These are phyloP conservation scores for Backusella circina DNA, from an alignment of 192 early-diverging fungal genomes.

Conservation along the genomic window DNA sequence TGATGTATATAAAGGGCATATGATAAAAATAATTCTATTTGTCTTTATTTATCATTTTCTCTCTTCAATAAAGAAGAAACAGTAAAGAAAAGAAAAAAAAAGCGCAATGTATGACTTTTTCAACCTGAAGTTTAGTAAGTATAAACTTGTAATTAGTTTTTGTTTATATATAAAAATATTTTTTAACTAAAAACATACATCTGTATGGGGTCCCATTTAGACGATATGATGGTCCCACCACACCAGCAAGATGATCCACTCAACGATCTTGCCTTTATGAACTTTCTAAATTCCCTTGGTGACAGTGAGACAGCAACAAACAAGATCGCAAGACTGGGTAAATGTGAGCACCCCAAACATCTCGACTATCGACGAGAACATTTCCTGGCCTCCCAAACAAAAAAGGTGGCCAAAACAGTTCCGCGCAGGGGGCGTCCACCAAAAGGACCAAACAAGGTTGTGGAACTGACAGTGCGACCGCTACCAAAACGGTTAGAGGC, in stretches of 20 bases:
- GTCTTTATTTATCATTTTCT: no score
- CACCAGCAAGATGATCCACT: neutral
- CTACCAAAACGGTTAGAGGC: slow-evolving; percentile 29
- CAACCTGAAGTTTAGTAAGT: neutral
- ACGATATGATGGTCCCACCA: neutral
- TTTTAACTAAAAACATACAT: neutral
- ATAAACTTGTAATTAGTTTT: neutral
- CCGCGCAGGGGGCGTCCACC: slow-evolving; percentile 25
- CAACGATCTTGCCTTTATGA: neutral
- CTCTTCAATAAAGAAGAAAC: neutral
- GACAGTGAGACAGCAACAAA: neutral
- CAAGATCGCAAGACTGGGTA: neutral
- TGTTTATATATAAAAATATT: neutral
- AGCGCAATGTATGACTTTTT: neutral
- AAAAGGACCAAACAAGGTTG: slow-evolving; percentile 9
- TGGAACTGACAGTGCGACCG: slow-evolving; percentile 13
- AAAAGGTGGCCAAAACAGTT: neutral
- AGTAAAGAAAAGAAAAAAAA: no score
- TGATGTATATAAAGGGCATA: neutral
- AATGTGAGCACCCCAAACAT: slow-evolving; percentile 24
- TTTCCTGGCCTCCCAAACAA: neutral
- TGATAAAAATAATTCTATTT: no score
- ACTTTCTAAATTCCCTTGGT: neutral
- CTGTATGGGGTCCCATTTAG: neutral
- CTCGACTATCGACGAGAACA: slow-evolving; percentile 12